Evolutionary conservation across 768 basidiomycete species (phyloP), one percentile per base, ranked within the genome.

Genomic region (Leccinum arenicola): DNA sequence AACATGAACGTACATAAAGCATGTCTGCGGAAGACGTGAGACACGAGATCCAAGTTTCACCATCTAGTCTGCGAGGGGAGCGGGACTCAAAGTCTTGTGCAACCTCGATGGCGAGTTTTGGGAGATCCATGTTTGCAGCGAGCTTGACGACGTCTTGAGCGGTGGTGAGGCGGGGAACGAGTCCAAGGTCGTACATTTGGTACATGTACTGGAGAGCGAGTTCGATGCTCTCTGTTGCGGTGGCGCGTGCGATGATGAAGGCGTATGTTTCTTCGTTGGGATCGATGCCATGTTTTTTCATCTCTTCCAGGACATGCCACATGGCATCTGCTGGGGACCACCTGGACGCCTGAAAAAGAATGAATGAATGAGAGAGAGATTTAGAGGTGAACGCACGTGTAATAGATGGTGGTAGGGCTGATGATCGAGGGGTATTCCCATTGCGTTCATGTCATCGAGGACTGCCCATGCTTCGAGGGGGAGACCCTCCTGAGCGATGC

Each of bases 41-140:
- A 65, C 89, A 87, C 2, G 81, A 74, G 53, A 86, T 73, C 93
- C 92, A 95, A 1, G 80, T 76, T 6, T 74, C 71, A 19, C 75
- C 71, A 3, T 80, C 79, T 29, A 93, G 66, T 62, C 77, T 79
- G 36, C 86, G 80, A 29, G 80, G 72, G 4, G 84, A 81, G 6
- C 75, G 67, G 40, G 71, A 65, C 65, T 94, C 91, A 54, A 82
- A 90, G 60, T 80, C 75, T 3, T 76, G 71, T 0, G 86, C 85
- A 14, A 95, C 68, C 55, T 93, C 91, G 50, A 92, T 70, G 3
- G 91, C 91, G 25, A 95, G 78, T 52, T 84, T 80, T 1, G 90
- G 80, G 57, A 80, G 75, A 21, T 83, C 82, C 51, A 76, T 70
- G 0, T 78, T 68, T 5, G 88, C 82, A 3, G 85, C 84, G 27